phyloP scores from a whole-genome alignment of 176 grass and related monocot species.

The Aegilops sharonensis region DNA sequence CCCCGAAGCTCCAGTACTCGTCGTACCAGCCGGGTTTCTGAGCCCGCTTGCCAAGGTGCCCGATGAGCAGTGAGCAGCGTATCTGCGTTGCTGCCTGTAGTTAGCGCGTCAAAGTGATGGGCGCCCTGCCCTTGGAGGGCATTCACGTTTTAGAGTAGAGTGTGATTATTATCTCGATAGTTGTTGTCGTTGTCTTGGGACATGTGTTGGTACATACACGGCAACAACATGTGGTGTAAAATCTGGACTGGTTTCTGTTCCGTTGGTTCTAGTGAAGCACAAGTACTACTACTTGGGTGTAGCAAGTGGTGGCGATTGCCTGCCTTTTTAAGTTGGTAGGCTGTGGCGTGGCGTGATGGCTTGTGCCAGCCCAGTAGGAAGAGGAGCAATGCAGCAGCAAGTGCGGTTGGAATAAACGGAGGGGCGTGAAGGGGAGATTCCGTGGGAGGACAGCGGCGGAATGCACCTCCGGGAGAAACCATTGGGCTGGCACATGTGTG shows the following conservation, averaged over 20 bases:
- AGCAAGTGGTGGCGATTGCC: background rate
- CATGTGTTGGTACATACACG: conserved; percentile 9
- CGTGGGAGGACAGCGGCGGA: background rate
- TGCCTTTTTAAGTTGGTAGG: background rate
- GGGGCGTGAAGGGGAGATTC: background rate
- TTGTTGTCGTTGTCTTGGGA: background rate
- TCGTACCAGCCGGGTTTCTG: background rate
- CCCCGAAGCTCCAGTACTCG: conserved; percentile 23
- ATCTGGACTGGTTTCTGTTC: background rate
- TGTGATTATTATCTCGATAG: background rate
- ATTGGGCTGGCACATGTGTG: background rate
- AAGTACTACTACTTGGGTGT: background rate
- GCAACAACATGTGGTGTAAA: background rate
- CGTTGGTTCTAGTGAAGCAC: background rate
- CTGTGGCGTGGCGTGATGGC: too few species aligned
- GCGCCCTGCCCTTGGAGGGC: background rate
- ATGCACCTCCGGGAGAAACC: background rate
- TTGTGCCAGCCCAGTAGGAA: too few species aligned
- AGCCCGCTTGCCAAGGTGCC: background rate
- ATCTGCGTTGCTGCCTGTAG: background rate
- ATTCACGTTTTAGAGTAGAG: background rate
- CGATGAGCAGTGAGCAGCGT: background rate
- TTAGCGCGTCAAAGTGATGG: background rate
- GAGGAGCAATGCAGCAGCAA: background rate
- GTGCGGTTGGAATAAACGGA: background rate